phyloP scores from a whole-genome alignment of 768 basidiomycete genomes.

The Trametes gibbosa region DNA sequence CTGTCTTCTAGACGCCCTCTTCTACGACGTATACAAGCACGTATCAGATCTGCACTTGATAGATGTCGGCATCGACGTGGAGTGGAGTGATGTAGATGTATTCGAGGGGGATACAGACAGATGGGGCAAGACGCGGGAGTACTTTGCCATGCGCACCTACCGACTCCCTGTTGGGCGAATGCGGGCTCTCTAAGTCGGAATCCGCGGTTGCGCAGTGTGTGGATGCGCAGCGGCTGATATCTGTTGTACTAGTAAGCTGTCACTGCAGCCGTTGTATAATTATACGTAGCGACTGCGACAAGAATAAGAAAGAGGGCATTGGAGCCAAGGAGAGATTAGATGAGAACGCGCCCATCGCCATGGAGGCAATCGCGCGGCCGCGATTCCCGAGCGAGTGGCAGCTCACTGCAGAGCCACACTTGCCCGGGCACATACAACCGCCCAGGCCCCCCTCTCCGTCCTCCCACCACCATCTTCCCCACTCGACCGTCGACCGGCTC shows the following conservation, averaged over 20 bases:
- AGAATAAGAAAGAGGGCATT: conserved; percentile 6
- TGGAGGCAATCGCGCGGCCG: conserved; percentile 13
- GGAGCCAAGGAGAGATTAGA: not conserved
- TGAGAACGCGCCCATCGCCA: conserved; percentile 5
- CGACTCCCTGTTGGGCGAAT: conserved; percentile 54
- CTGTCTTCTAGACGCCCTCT: conserved; percentile 61
- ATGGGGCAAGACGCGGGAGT: conserved; percentile 76
- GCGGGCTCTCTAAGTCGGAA: conserved; percentile 17
- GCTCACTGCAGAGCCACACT: conserved; percentile 16
- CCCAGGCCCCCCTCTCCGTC: not conserved
- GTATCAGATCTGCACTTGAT: conserved; percentile 82
- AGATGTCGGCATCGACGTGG: conserved; percentile 74
- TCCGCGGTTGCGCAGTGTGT: no score
- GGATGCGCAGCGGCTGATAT: conserved; percentile 5
- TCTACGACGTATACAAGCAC: conserved; percentile 89
- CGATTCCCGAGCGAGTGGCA: conserved; percentile 2
- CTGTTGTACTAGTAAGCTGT: not conserved
- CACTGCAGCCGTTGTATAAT: not conserved
- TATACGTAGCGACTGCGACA: not conserved
- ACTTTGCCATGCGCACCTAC: conserved; percentile 77
- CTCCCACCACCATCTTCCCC: conserved; percentile 12
- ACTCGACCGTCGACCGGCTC: conserved; percentile 28
- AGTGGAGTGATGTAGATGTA: conserved; percentile 83
- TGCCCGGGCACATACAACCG: conserved; percentile 8
- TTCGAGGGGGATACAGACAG: conserved; percentile 52